Percentiles rank a stretch among this genome's conserved stretches.
Conservation (phyloP, 106 monocot species). For the Allium cepa region DNA sequence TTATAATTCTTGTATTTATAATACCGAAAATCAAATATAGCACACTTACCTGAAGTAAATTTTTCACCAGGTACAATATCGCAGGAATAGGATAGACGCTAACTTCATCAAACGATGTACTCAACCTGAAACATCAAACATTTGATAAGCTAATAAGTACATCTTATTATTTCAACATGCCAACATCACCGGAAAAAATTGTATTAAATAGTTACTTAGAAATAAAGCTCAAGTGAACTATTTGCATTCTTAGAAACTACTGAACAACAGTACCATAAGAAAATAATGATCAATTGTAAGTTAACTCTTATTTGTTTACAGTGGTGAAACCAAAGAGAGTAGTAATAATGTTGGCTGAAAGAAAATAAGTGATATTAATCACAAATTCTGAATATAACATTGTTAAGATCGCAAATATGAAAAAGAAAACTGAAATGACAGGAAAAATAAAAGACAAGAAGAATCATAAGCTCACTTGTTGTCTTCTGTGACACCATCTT, state of each 20-base stretch:
- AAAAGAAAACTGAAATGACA: too few species aligned
- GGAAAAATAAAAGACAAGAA: background rate
- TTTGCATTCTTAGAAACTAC: background rate
- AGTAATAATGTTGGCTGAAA: too few species aligned
- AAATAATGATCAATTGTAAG: background rate
- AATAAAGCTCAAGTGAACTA: too few species aligned
- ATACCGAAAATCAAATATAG: background rate
- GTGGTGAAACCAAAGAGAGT: too few species aligned
- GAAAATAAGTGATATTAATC: too few species aligned
- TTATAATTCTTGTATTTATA: too few species aligned
- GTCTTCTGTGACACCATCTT: constrained; percentile 75
- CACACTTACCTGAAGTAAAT: constrained; percentile 69
- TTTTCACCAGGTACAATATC: constrained; percentile 81
- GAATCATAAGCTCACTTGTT: constrained; percentile 38
- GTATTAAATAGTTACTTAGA: background rate
- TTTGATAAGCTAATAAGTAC: background rate
- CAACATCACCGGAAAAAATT: background rate
- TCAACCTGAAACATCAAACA: constrained; percentile 48
- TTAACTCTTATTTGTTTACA: too few species aligned
- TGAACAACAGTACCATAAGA: background rate
- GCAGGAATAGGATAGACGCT: constrained; percentile 93
- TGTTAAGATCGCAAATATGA: too few species aligned
- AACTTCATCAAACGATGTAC: constrained; percentile 74
- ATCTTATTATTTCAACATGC: background rate
- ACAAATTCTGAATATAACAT: too few species aligned